A percentile compares a stretch with the other conserved stretches of the same genome.
Evolutionary conservation across 2,329 filamentous ascomycete species (phyloP).

Genomic region (Blastomyces emzantsi): DNA sequence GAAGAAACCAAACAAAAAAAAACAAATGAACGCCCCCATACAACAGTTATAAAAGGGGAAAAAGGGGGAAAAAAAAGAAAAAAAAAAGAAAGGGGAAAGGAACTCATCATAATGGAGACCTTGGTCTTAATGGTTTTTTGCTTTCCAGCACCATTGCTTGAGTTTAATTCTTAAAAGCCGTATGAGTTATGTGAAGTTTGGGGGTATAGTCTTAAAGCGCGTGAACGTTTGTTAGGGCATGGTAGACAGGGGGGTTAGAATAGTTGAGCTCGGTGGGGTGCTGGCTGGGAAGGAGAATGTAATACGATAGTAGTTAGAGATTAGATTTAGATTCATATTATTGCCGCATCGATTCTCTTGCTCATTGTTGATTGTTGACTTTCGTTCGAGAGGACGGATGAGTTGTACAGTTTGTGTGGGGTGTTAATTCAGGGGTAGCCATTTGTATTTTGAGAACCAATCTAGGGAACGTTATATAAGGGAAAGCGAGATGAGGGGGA

Average conservation of each 20-base stretch:
- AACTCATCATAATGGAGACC: neutral
- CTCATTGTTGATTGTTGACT: neutral
- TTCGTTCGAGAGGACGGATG: neutral
- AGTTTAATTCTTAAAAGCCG: neutral
- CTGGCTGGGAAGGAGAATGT: neutral
- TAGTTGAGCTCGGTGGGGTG: neutral
- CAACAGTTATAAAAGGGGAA: too few species aligned
- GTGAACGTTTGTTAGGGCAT: neutral
- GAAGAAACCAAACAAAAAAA: too few species aligned
- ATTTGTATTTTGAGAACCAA: neutral
- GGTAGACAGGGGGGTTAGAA: neutral
- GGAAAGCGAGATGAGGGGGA: neutral
- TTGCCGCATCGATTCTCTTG: neutral
- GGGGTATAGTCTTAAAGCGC: neutral
- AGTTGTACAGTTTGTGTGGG: neutral
- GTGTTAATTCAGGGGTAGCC: neutral
- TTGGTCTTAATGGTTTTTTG: neutral
- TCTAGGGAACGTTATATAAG: too few species aligned
- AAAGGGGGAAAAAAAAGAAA: neutral
- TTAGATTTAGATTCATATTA: slow-evolving; percentile 1
- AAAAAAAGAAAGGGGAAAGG: neutral
- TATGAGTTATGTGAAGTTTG: neutral
- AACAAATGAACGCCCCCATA: too few species aligned
- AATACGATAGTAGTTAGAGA: neutral
- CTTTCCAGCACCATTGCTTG: neutral